phyloP scores from a whole-genome alignment of 1,139 yeast species.

The Kurtzmaniella quercitrusa region DNA sequence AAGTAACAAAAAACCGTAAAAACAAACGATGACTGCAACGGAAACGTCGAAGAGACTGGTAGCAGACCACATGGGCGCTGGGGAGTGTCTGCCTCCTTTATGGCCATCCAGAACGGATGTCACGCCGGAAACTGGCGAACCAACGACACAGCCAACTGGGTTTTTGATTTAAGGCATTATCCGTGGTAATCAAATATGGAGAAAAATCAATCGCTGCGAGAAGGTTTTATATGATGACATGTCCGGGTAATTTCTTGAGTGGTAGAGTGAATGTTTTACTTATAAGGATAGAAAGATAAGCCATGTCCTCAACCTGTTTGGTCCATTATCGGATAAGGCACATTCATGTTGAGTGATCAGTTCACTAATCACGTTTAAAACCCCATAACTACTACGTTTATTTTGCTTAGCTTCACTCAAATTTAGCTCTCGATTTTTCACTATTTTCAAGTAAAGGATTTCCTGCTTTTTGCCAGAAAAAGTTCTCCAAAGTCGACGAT shows the following conservation, averaged over 20 bases:
- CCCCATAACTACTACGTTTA: too few relatives aligned
- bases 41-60: neutral
- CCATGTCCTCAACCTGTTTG: too few relatives aligned
- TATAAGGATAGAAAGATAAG: too few relatives aligned
- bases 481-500: too few relatives aligned
- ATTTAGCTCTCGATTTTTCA: too few relatives aligned
- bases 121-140: conserved; percentile 5
- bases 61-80: conserved; percentile 1
- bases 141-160: conserved; percentile 18
- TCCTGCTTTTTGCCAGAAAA: too few relatives aligned
- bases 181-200: conserved; percentile 44
- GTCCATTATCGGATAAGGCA: too few relatives aligned
- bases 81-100: conserved; percentile 4
- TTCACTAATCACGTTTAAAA: too few relatives aligned
- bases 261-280: neutral
- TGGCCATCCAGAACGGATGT: conserved; percentile 9
- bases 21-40: conserved; percentile 16
- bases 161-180: conserved; percentile 30
- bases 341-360: too few relatives aligned
- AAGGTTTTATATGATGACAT: neutral
- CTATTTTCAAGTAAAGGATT: too few relatives aligned
- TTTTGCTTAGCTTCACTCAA: too few relatives aligned
- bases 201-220: conserved; percentile 11
- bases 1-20: conserved; percentile 27
- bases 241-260: conserved; percentile 1